A percentile compares a stretch with the other conserved stretches of the same genome.
These are phyloP conservation scores for Rosellinia necatrix DNA, from an alignment of 2,329 filamentous ascomycete genomes.

Conservation along the genomic window DNA sequence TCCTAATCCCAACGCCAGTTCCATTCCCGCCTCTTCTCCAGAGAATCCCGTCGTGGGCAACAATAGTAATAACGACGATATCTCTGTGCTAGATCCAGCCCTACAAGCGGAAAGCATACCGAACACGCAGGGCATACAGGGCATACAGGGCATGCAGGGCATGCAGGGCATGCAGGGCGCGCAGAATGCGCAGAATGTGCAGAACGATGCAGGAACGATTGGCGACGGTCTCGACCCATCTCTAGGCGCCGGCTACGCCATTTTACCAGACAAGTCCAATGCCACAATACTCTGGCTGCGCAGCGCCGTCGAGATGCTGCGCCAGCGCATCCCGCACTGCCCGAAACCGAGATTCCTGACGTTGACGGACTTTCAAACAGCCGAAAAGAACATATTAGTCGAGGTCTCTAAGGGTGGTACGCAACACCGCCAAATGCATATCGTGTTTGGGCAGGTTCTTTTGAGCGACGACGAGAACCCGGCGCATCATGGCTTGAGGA, in stretches of 20 bases:
- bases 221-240: constrained; percentile 25
- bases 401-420: constrained; percentile 32
- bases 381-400: constrained; percentile 34
- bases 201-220: neutral
- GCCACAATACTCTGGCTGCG: constrained; percentile 36
- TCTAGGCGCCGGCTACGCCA: constrained; percentile 37
- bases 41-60: neutral
- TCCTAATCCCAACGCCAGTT: neutral
- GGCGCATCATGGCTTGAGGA: constrained; percentile 18
- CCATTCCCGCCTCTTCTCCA: neutral
- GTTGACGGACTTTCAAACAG: constrained; percentile 37
- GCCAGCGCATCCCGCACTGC: constrained; percentile 31
- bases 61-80: neutral
- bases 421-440: constrained; percentile 27
- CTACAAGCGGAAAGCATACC: neutral
- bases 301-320: constrained; percentile 35
- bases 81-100: neutral
- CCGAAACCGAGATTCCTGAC: constrained; percentile 34
- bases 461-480: constrained; percentile 12
- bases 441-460: constrained; percentile 34
- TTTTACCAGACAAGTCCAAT: constrained; percentile 37
- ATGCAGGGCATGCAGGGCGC: neutral
- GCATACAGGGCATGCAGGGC: neutral
- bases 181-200: neutral
- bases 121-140: neutral